A percentile compares a stretch with the other conserved stretches of the same genome.
These are phyloP conservation scores for Marvania coccoides DNA, from an alignment of 139 green algal genomes.

Conservation along the genomic window DNA sequence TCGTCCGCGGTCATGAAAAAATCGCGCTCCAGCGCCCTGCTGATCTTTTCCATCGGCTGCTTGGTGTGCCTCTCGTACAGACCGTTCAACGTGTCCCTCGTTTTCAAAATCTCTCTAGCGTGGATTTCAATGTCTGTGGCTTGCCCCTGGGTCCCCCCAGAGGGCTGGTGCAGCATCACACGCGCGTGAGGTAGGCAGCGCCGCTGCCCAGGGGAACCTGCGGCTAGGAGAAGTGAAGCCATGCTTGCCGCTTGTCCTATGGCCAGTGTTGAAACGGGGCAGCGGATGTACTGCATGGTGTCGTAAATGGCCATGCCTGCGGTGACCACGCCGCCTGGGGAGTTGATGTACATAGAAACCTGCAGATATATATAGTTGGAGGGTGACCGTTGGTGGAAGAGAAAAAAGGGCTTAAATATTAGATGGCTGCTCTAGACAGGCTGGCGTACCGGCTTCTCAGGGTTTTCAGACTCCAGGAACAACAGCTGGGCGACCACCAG, in stretches of 20 bases:
- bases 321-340: conserved; percentile 83
- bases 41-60: conserved; percentile 31
- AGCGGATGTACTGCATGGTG: conserved; percentile 95
- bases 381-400: not conserved
- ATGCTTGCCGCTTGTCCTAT: conserved; percentile 91
- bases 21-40: conserved; percentile 74
- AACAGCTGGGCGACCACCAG: conserved; percentile 86
- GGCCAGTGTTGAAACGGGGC: conserved; percentile 85
- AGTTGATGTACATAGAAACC: conserved; percentile 98
- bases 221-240: conserved; percentile 84
- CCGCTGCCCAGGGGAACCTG: conserved; percentile 65
- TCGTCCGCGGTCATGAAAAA: conserved; percentile 74
- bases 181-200: conserved; percentile 78
- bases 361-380: conserved; percentile 26
- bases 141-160: conserved; percentile 79
- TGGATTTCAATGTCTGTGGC: conserved; percentile 89
- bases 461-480: conserved; percentile 87
- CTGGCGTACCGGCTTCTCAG: conserved; percentile 72
- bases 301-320: conserved; percentile 95
- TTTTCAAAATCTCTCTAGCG: conserved; percentile 82
- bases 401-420: not conserved
- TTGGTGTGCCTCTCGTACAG: conserved; percentile 84
- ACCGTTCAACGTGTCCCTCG: conserved; percentile 59
- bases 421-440: not conserved
- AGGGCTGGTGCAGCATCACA: conserved; percentile 96